A percentile compares a stretch with the other conserved stretches of the same genome.
Conservation (phyloP, 2,329 filamentous ascomycete species). For the Aureobasidium melanogenum region DNA sequence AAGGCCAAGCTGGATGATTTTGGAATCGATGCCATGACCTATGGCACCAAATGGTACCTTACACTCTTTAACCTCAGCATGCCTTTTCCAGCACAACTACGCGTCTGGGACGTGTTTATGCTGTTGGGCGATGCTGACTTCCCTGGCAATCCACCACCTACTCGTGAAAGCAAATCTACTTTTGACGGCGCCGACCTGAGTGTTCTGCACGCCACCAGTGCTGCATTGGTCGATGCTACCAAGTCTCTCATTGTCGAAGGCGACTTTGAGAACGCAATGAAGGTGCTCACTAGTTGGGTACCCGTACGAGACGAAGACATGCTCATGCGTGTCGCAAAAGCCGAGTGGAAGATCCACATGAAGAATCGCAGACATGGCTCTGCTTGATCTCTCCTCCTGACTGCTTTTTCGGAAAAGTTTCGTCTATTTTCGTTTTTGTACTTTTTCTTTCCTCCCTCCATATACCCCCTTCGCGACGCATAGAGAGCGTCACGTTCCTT, state of each 20-base stretch:
- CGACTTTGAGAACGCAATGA: constrained; percentile 98
- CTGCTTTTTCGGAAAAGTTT: neutral
- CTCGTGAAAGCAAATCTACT: constrained; percentile 10
- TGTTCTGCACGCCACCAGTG: constrained; percentile 79
- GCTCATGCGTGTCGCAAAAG: constrained; percentile 79
- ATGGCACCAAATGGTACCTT: constrained; percentile 93
- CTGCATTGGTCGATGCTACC: constrained; percentile 83
- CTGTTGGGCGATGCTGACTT: constrained; percentile 64
- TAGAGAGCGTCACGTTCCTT: neutral
- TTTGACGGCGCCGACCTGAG: constrained; percentile 61
- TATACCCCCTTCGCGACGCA: neutral
- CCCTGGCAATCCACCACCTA: constrained; percentile 1
- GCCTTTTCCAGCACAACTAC: constrained; percentile 85
- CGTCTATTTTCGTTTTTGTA: neutral
- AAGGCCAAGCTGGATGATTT: constrained; percentile 67
- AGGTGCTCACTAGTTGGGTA: constrained; percentile 86
- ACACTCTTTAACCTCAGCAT: constrained; percentile 97
- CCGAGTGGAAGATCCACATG: constrained; percentile 71
- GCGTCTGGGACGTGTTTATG: constrained; percentile 97
- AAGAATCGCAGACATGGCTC: constrained; percentile 26
- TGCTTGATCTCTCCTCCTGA: neutral
- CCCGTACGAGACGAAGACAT: constrained; percentile 90
- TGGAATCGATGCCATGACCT: constrained; percentile 78
- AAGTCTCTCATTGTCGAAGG: constrained; percentile 81
- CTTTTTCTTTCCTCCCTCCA: neutral